Base-by-base conservation (phyloP, 257 asterid species). In the Rehmannia glutinosa region DNA sequence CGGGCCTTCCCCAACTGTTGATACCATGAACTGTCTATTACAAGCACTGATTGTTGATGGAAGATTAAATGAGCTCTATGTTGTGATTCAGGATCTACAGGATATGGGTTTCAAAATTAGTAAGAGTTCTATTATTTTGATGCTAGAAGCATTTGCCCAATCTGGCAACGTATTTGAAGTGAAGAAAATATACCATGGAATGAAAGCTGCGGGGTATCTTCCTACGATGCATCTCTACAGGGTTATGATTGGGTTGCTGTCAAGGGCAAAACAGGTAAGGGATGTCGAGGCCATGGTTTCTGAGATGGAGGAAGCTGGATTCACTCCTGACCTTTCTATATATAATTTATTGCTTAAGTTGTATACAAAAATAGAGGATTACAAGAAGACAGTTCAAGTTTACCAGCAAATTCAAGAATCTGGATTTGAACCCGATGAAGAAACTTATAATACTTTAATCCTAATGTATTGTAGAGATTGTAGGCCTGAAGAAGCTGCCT, bases 211-310 rank as follows among this genome's bases (percentile, higher is more conserved):
- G 0, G 97, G 99, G 2, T 90, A 90, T 78, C 84, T 88, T 71
- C 99, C 99, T 49, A 90, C 99, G 33, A 88, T 93, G 93, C 97
- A 90, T 85, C 96, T 90, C 24, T 93, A 90, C 76, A 81, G 86
- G 80, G 92, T 93, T 52, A 90, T 90, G 88, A 85, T 93, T 50
- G 84, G 96, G 75, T 75, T 93, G 85, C 60, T 93, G 36, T 75
- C 87, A 27, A 81, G 92, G 73, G 90, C 85, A 73, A 88, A 80
- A 68, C 90, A 83, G 38, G 96, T 85, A 49, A 83, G 85, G 60
- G 97, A 93, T 73, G 95, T 83, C 1, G 99, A 93, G 66, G 96
- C 91, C 69, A 85, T 90, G 95, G 83, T 90, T 76, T 70, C 54
- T 41, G 99, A 90, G 78, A 90, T 93, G 99, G 81, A 86, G 83